These are phyloP conservation scores for Thermomyces lanuginosus DNA, from an alignment of 2,329 filamentous ascomycete species.

Conservation along the genomic window DNA sequence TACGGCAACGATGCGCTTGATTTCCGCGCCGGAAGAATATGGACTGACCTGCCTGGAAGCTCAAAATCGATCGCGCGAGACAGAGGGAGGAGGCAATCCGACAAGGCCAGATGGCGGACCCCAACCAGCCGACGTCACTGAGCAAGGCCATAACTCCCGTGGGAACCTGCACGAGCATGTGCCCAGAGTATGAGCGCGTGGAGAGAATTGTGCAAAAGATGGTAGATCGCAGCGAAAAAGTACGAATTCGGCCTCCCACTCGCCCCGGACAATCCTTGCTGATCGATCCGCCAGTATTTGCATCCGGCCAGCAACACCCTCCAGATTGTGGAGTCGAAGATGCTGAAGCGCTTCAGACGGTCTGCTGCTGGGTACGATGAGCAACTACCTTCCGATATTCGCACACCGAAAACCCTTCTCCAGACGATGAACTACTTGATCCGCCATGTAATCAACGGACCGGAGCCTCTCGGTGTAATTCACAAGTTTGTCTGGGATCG, in stretches of 20 bases:
- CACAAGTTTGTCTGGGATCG: slow-evolving; percentile 52
- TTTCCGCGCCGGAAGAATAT: not conserved
- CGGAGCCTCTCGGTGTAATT: slow-evolving; percentile 34
- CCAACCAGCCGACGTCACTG: slow-evolving; percentile 42
- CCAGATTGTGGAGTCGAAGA: slow-evolving; percentile 26
- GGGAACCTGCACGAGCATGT: slow-evolving; percentile 48
- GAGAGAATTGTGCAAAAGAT: slow-evolving; percentile 46
- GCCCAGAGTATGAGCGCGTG: slow-evolving; percentile 46
- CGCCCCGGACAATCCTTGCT: slow-evolving; percentile 2
- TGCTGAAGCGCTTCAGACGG: slow-evolving; percentile 49
- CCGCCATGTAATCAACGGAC: slow-evolving; percentile 35
- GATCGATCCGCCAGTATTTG: slow-evolving; percentile 14
- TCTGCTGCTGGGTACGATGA: slow-evolving; percentile 47
- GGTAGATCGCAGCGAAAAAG: slow-evolving; percentile 44
- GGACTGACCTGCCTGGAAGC: slow-evolving; percentile 15
- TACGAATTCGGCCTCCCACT: no score
- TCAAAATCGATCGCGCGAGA: slow-evolving; percentile 34
- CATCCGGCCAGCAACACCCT: slow-evolving; percentile 19
- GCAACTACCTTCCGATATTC: slow-evolving; percentile 47
- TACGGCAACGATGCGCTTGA: not conserved
- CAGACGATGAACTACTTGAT: slow-evolving; percentile 33
- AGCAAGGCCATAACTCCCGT: slow-evolving; percentile 45
- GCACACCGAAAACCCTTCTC: slow-evolving; percentile 36
- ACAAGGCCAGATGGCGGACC: slow-evolving; percentile 40
- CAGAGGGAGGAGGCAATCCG: slow-evolving; percentile 37